Conservation (phyloP, 2,329 filamentous ascomycete species). For the Arthrobotrys entomopaga region DNA sequence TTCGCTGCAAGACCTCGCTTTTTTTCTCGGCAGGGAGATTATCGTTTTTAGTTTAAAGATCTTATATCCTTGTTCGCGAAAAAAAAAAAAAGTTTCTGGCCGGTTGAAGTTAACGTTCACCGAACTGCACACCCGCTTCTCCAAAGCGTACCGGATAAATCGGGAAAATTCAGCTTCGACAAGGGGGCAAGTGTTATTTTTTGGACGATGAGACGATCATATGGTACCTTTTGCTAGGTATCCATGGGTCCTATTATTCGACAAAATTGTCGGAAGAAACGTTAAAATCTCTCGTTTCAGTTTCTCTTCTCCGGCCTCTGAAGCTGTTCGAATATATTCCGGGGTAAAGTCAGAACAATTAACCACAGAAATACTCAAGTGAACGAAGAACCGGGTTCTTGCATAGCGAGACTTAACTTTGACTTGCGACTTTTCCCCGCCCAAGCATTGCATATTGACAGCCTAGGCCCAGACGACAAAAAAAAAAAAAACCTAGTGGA, state of each 20-base stretch:
- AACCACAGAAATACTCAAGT: conserved; percentile 23
- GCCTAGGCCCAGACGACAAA: conserved; percentile 3
- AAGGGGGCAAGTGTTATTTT: conserved; percentile 41
- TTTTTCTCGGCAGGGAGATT: conserved; percentile 51
- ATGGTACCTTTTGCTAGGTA: conserved; percentile 42
- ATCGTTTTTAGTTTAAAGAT: conserved; percentile 51
- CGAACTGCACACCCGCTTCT: conserved; percentile 50
- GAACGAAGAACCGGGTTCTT: conserved; percentile 25
- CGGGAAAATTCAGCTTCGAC: conserved; percentile 55
- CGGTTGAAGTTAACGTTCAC: conserved; percentile 42
- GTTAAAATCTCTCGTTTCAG: conserved; percentile 3
- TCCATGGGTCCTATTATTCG: conserved; percentile 50
- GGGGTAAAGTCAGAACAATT: conserved; percentile 49
- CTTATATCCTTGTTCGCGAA: conserved; percentile 30
- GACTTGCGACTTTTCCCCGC: conserved; percentile 33
- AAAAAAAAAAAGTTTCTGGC: conserved; percentile 34
- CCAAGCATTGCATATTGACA: conserved; percentile 39
- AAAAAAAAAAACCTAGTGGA: background rate
- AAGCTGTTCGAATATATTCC: conserved; percentile 19
- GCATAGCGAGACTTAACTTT: conserved; percentile 8
- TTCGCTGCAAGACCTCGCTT: conserved; percentile 41
- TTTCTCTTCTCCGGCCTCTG: background rate
- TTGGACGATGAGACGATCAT: conserved; percentile 40
- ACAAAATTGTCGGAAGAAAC: conserved; percentile 27
- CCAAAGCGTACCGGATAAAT: conserved; percentile 46